Base-by-base conservation (phyloP, 805 yeast genomes). In the Candida succiphila region DNA sequence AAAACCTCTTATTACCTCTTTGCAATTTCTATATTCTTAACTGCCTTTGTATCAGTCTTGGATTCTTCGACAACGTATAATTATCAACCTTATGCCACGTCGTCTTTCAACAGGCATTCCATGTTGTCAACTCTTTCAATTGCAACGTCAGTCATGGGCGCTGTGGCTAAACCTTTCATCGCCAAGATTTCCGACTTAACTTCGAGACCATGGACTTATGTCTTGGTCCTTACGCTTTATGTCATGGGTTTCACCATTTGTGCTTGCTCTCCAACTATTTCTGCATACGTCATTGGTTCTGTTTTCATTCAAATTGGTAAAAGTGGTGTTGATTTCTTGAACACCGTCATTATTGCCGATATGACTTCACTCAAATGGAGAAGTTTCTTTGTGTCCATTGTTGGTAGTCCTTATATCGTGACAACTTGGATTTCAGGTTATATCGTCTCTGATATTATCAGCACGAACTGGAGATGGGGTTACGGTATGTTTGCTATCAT, bases 401-500 rank as follows among this genome's bases (percentile, higher is more conserved):
- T 60, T n/a, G 37, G 56, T 13, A 37, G 61, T 10, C 72, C 72
- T 17, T 66, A 49, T 39, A 43, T 65, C 35, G 52, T 59, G 39
- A 65, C 56, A 33, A 52, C 61, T 17, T 66, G 68, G 67, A 47
- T 61, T 37, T 45, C 65, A n/a, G 71, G 70, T 33, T 51, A 46
- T 5, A 60, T 62, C 37, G 62, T 48, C 8, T 41, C 45, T 4
- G 50, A 54, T 22, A 47, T 67, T 17, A 44, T 54, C 13, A 42
- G 40, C 26, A 41, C 38, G 18, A 58, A 61, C 33, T 69, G 76
- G 76, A 56, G 72, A 46, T 61, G 67, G 65, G 75, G 74, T 22
- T 67, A 64, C 40, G 72, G 72, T 31, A 59, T 66, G 61, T 67
- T 67, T 53, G 60, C 67, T 17, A 55, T 67, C 27, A 56, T 67